These are phyloP conservation scores for Trichoderma aggressivum DNA, from an alignment of 2,329 filamentous ascomycete species.

Conservation along the genomic window DNA sequence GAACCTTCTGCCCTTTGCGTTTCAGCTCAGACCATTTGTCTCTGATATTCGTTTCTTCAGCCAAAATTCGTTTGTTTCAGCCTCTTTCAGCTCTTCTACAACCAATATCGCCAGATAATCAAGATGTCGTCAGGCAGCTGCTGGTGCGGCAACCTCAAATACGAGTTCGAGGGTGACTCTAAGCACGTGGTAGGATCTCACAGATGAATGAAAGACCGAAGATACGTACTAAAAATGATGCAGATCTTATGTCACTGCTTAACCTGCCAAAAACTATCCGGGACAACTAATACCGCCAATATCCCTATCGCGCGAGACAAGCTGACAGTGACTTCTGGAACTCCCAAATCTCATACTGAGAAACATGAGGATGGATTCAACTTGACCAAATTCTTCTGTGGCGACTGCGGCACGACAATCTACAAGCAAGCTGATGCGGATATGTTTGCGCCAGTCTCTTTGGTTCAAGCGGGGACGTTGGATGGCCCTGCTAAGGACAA, in stretches of 20 bases:
- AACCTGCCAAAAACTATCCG: slow-evolving; percentile 11
- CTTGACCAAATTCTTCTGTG: slow-evolving; percentile 12
- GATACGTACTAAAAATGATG: neutral
- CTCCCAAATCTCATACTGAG: slow-evolving; percentile 8
- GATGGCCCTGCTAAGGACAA: neutral
- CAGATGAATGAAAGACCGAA: neutral
- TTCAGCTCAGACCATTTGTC: neutral
- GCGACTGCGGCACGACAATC: neutral
- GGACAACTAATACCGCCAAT: neutral
- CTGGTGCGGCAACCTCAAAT: slow-evolving; percentile 13
- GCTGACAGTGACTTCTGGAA: neutral
- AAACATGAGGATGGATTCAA: slow-evolving; percentile 8
- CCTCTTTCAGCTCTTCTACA: neutral
- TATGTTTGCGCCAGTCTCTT: neutral
- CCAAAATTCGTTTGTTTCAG: neutral
- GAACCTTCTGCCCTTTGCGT: neutral
- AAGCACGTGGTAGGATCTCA: neutral
- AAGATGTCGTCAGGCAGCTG: slow-evolving; percentile 14
- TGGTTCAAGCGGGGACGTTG: slow-evolving; percentile 9
- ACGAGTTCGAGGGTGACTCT: neutral
- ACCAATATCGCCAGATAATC: neutral
- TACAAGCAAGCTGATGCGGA: slow-evolving; percentile 8
- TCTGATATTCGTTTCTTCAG: neutral
- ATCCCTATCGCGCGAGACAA: neutral
- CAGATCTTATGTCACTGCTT: slow-evolving; percentile 10